Base-by-base conservation (phyloP, 139 green algal species). In the Dunaliella primolecta region DNA sequence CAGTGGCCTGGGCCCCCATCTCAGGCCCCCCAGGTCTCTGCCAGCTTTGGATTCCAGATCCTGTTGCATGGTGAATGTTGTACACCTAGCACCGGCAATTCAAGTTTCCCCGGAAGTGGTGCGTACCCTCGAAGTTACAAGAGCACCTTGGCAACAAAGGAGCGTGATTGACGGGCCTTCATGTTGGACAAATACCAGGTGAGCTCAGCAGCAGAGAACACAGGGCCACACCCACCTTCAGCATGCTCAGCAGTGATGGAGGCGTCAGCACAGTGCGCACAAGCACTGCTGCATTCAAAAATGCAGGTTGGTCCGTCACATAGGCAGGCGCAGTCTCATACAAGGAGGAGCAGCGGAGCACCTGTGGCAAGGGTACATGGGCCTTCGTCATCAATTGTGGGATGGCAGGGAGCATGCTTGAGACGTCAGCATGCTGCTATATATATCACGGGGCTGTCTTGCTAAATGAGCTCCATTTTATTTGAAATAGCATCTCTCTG, bases 1-100 rank as follows among this genome's bases (percentile, higher is more conserved):
- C n/a, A 99, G 90, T 0, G 94, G 93, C 1, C 97, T 88, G 0
- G 97, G 97, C 0, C 97, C 97, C 81, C 87, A 98, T 24, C 96
- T 87, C 36, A 86, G 64, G 77, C 89, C 88, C 25, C 75, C 71
- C 29, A 93, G 46, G 55, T 95, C 87, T 0, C 95, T 89, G 0
- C 95, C 95, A 30, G 83, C 72, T 20, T 36, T 64, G 46, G 46
- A 64, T 15, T 64, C 46, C 46, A 64, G 7, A 7, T 15, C 46
- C 46, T 64, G 7, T n/a, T n/a, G n/a, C n/a, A n/a, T n/a, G n/a
- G n/a, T n/a, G n/a, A n/a, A n/a, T n/a, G n/a, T n/a, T n/a, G n/a
- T n/a, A n/a, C n/a, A n/a, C n/a, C n/a, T n/a, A n/a, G n/a, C n/a
- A n/a, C n/a, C n/a, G n/a, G n/a, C n/a, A n/a, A n/a, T n/a, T n/a